Evolutionary conservation across 2,329 filamentous ascomycete genomes (phyloP).

Genomic region (Penicillium sp.): DNA sequence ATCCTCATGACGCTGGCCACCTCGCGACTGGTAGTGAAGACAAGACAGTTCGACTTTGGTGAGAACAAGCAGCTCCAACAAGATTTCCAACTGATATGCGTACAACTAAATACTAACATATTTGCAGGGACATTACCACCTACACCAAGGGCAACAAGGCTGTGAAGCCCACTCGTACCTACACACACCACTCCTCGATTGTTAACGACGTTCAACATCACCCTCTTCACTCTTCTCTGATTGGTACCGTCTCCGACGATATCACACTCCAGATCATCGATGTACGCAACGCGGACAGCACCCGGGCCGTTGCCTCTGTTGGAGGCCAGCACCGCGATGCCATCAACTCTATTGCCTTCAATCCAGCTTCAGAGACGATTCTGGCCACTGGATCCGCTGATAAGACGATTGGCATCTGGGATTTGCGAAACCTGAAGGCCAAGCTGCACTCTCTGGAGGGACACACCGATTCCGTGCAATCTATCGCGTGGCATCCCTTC

Average conservation of each 20-base stretch:
- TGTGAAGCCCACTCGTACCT: slow-evolving; percentile 72
- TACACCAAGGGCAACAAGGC: slow-evolving; percentile 71
- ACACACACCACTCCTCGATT: slow-evolving; percentile 84
- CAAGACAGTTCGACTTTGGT: slow-evolving; percentile 89
- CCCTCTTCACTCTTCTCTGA: slow-evolving; percentile 78
- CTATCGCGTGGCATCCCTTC: slow-evolving; percentile 90
- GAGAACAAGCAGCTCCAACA: slow-evolving; percentile 35
- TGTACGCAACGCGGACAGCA: slow-evolving; percentile 68
- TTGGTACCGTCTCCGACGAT: slow-evolving; percentile 95
- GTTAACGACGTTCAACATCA: slow-evolving; percentile 98
- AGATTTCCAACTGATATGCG: background rate
- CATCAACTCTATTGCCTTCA: slow-evolving; percentile 95
- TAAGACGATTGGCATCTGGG: slow-evolving; percentile 94
- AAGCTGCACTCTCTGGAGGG: slow-evolving; percentile 89
- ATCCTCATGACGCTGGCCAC: slow-evolving; percentile 76
- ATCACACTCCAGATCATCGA: slow-evolving; percentile 91
- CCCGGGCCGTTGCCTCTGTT: slow-evolving; percentile 69
- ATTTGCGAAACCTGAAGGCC: slow-evolving; percentile 84
- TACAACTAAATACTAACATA: slow-evolving; percentile 1
- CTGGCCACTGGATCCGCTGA: slow-evolving; percentile 93
- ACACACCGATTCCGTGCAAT: slow-evolving; percentile 87
- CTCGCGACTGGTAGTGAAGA: slow-evolving; percentile 92
- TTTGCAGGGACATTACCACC: slow-evolving; percentile 73
- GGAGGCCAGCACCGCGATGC: slow-evolving; percentile 82
- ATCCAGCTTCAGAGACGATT: slow-evolving; percentile 85